These are phyloP conservation scores for Diplodia scrobiculata DNA, from an alignment of 2,329 filamentous ascomycete species.

Conservation along the genomic window DNA sequence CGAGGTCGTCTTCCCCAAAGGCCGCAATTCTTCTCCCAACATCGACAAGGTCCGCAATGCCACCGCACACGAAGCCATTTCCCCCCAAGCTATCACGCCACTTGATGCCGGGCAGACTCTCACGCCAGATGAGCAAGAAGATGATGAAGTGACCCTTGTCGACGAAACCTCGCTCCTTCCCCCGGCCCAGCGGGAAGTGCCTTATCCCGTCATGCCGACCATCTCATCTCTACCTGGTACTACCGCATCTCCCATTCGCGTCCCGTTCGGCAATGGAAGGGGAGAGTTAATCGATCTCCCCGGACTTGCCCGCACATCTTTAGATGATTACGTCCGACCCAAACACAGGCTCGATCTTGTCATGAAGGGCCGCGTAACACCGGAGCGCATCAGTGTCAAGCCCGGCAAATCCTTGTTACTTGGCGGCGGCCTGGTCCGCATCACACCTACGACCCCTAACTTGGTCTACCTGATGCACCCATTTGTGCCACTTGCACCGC, in stretches of 20 bases:
- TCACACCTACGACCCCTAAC: slow-evolving; percentile 71
- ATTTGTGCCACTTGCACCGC: slow-evolving; percentile 76
- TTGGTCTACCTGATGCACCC: slow-evolving; percentile 76
- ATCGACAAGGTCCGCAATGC: slow-evolving; percentile 42
- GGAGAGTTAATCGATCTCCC: slow-evolving; percentile 94
- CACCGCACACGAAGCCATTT: slow-evolving; percentile 36
- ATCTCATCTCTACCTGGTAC: slow-evolving; percentile 88
- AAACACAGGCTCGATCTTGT: slow-evolving; percentile 68
- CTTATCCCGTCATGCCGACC: slow-evolving; percentile 81
- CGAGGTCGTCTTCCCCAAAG: slow-evolving; percentile 81
- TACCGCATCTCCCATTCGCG: slow-evolving; percentile 89
- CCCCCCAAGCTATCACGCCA: neutral
- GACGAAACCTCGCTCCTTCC: slow-evolving; percentile 64
- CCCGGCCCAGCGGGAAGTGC: slow-evolving; percentile 69
- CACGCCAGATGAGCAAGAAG: neutral
- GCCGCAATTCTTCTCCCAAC: slow-evolving; percentile 42
- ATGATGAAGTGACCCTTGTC: neutral
- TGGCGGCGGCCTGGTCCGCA: slow-evolving; percentile 77
- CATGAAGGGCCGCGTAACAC: slow-evolving; percentile 75
- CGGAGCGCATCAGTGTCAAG: slow-evolving; percentile 72
- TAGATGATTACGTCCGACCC: slow-evolving; percentile 70
- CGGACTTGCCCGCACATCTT: slow-evolving; percentile 71
- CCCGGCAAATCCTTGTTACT: slow-evolving; percentile 78
- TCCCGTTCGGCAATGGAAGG: slow-evolving; percentile 81
- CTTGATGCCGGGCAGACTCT: slow-evolving; percentile 34